Evolutionary conservation across 163 green algal genomes (phyloP), one percentile per base, ranked within the genome.

Genomic region (Chloromonas sp.): DNA sequence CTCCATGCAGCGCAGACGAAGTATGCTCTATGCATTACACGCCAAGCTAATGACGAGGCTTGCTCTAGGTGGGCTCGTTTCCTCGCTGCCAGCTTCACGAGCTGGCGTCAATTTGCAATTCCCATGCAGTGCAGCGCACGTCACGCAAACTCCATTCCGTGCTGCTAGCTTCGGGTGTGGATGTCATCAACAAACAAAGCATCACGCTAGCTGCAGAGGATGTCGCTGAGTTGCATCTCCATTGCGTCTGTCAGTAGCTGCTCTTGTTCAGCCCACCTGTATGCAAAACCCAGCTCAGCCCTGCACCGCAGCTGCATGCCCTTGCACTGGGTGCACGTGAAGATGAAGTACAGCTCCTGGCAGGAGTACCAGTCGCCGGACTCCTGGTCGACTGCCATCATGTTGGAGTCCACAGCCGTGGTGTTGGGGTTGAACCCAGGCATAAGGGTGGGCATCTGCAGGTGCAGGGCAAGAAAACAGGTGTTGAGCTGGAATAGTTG

Each of bases 251-350:
- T 36, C 36, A 36, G 36, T 36, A 36, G 36, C 36, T 36, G 66
- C 66, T 76, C 66, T 11, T 76, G 66, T 81, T 36, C 36, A 86
- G 57, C 84, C 3, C n/a, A 92, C 89, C 89, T 85, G 87, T 88
- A 91, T 0, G 85, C 15, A 61, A 92, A 88, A 36, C 81, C 79
- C 79, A 91, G 91, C 74, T 91, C 81, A 1, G 84, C 86, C 15
- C 84, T 61, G 79, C 89, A 92, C 14, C 89, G 83, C 60, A 89
- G 77, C 2, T 86, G n/a, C 11, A 84, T 83, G 14, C 57, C 62
- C 0, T 86, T 14, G 70, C 89, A 92, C 5, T 70, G 83, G 61
- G 85, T 58, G 77, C 89, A 91, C 5, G 15, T 1, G 58, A 77
- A 71, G 0, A 91, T 78, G 57, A 61, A 71, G 70, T 87, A 92